phyloP scores from a whole-genome alignment of 2,329 filamentous ascomycete species.

The Paracamarosporium sp. region DNA sequence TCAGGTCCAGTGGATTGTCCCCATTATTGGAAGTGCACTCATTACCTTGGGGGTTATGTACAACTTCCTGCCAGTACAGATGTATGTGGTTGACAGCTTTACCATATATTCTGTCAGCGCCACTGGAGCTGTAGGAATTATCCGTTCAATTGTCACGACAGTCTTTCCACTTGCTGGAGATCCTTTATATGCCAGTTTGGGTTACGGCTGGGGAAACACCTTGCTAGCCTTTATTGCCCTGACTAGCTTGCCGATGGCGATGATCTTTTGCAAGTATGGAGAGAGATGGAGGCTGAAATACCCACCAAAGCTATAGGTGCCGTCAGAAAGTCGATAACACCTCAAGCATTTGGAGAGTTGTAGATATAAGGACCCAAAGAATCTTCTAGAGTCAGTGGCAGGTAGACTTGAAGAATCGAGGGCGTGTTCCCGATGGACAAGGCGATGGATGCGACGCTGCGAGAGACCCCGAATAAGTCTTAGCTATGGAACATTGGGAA shows the following conservation, averaged over 20 bases:
- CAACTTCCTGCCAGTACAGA: conserved; percentile 7
- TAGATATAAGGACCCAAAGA: too few relatives aligned
- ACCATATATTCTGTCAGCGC: conserved; percentile 8
- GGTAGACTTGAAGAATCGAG: too few relatives aligned
- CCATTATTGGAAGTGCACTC: conserved; percentile 8
- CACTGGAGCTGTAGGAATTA: conserved; percentile 1
- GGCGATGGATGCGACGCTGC: too few relatives aligned
- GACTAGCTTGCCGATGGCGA: conserved; percentile 7
- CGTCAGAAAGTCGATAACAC: too few relatives aligned
- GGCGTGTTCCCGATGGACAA: too few relatives aligned
- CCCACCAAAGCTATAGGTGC: conserved; percentile 9
- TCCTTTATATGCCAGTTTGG: conserved; percentile 7
- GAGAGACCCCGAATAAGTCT: too few relatives aligned
- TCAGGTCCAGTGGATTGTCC: conserved; percentile 9
- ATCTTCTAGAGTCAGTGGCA: too few relatives aligned
- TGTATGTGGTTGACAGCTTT: conserved; percentile 11
- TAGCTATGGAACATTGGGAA: neutral
- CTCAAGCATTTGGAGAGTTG: too few relatives aligned
- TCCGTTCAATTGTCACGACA: conserved; percentile 3
- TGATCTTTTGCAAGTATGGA: conserved; percentile 10
- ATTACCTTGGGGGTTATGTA: conserved; percentile 6
- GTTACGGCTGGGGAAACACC: conserved; percentile 11
- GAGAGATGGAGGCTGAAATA: conserved; percentile 9
- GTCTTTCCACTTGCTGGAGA: conserved; percentile 9
- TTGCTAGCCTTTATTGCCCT: conserved; percentile 5